These are phyloP conservation scores for Colletotrichum echinochloae DNA, from an alignment of 2,329 filamentous ascomycete species.

Conservation along the genomic window DNA sequence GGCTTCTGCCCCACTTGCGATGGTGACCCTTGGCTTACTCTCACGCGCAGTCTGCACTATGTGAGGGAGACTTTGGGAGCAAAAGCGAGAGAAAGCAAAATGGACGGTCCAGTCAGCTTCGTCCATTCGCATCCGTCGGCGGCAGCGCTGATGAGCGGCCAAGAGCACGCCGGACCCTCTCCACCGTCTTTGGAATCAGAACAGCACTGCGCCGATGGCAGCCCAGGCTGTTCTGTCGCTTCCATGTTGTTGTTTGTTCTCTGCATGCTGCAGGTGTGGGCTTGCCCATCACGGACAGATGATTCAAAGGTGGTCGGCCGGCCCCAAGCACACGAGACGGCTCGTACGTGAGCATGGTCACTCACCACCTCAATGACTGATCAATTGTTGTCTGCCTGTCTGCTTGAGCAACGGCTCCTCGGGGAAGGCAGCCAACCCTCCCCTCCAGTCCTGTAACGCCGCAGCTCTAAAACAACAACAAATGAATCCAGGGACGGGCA, in stretches of 20 bases:
- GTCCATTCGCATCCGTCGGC: slow-evolving; percentile 23
- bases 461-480: slow-evolving; percentile 19
- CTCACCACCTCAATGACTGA: not conserved
- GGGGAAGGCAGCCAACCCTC: not conserved
- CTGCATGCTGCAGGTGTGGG: slow-evolving; percentile 10
- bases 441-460: not conserved
- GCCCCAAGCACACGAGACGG: slow-evolving; percentile 7
- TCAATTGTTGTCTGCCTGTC: not conserved
- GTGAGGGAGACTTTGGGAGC: not conserved
- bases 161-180: not conserved
- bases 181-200: not conserved
- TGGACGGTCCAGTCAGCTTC: slow-evolving; percentile 11
- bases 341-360: not conserved
- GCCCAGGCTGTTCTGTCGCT: slow-evolving; percentile 1
- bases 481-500: slow-evolving; percentile 28
- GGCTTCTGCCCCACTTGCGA: slow-evolving; percentile 1
- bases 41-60: not conserved
- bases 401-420: not conserved
- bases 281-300: not conserved
- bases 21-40: not conserved
- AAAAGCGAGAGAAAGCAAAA: not conserved
- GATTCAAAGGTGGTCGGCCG: not conserved
- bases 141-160: slow-evolving; percentile 13
- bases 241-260: slow-evolving; percentile 9
- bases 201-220: not conserved